Conservation (phyloP, 148 eudicot genomes). For the Nyssa sinensis region DNA sequence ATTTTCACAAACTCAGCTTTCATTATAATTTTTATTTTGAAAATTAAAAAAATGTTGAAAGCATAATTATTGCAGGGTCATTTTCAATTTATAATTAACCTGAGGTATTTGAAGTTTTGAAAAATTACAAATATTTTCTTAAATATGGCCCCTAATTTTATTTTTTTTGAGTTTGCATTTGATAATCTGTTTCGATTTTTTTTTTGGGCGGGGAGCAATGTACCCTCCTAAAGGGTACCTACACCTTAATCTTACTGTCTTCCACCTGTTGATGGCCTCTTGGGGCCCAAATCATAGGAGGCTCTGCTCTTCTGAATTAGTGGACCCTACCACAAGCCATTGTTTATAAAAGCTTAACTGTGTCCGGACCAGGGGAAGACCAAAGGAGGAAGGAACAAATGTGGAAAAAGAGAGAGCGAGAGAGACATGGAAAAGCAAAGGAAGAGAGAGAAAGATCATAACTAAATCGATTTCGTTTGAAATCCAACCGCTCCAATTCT, state of each 20-base stretch:
- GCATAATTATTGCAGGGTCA: too few species aligned
- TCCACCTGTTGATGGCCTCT: not conserved
- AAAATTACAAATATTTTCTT: too few species aligned
- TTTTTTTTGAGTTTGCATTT: too few species aligned
- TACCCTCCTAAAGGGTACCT: not conserved
- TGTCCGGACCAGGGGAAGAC: not conserved
- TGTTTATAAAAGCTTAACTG: not conserved
- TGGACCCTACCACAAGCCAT: slow-evolving; percentile 1
- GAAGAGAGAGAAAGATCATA: not conserved
- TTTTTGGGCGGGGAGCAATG: too few species aligned
- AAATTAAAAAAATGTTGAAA: too few species aligned
- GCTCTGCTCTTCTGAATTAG: not conserved
- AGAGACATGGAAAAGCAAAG: slow-evolving; percentile 8
- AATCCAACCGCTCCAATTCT: slow-evolving; percentile 28
- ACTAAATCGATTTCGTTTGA: slow-evolving; percentile 8
- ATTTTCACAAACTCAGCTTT: too few species aligned
- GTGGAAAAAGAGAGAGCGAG: not conserved
- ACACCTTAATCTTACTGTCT: not conserved
- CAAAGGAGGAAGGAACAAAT: not conserved
- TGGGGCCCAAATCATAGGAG: not conserved
- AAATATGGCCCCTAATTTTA: too few species aligned
- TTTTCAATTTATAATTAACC: too few species aligned
- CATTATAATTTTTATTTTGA: too few species aligned
- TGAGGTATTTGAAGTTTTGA: too few species aligned
- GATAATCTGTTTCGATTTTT: too few species aligned